These are phyloP conservation scores for Fusarium hostae DNA, from an alignment of 2,329 filamentous ascomycete genomes.

Conservation along the genomic window DNA sequence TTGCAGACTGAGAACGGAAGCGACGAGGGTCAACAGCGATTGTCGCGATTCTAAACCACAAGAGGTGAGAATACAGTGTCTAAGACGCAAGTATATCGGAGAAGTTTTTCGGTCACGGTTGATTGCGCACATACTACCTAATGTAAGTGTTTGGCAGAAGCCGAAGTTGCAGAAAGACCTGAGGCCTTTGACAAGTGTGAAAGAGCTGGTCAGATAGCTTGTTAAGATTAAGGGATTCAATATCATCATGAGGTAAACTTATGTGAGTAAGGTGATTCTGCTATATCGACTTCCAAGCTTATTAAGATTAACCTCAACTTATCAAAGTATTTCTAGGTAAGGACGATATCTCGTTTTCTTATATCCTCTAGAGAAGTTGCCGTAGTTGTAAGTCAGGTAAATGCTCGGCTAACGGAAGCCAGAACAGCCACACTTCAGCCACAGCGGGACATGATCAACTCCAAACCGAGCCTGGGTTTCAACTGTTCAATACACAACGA, in stretches of 20 bases:
- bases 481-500: conserved; percentile 40
- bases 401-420: conserved; percentile 41
- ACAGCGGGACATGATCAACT: conserved; percentile 45
- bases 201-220: neutral
- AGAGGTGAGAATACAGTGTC: neutral
- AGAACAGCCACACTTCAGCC: conserved; percentile 39
- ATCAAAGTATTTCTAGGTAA: neutral
- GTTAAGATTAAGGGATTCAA: neutral
- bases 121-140: neutral
- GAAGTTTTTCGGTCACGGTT: neutral
- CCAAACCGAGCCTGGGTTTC: conserved; percentile 39
- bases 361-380: neutral
- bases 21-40: neutral
- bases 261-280: neutral
- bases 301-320: neutral
- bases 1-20: too few species aligned
- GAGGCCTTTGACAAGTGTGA: neutral
- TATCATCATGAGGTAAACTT: neutral
- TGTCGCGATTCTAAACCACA: neutral
- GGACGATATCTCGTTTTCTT: neutral
- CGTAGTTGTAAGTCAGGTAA: conserved; percentile 28
- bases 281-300: neutral
- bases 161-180: too few species aligned
- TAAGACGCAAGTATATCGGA: too few species aligned
- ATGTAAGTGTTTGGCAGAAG: neutral